Evolutionary conservation across 306 rosid genomes (phyloP), one percentile per base, ranked within the genome.

Genomic region (Casuarina cunninghamiana): DNA sequence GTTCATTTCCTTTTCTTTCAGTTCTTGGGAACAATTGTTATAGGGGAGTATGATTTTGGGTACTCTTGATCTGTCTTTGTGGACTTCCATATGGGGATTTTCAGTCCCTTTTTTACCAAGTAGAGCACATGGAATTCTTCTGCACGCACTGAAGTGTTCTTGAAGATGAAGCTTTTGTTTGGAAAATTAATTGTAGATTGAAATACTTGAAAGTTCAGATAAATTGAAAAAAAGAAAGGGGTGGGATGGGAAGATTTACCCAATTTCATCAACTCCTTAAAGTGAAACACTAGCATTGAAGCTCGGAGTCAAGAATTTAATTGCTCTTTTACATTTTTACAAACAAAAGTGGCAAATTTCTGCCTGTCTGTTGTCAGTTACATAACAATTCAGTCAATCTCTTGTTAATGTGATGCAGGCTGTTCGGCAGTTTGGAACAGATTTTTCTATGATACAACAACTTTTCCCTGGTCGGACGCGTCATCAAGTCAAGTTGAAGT

Each of bases 391-490:
- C 61, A 51, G 80, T 69, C 74, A 65, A 58, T 63, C 15, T 45
- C 38, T 77, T 35, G 38, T 21, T 84, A 16, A 39, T 54, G 55
- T 71, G 50, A 73, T 77, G 43, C 72, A 94, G 96, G 97, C 89
- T 63, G 75, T 94, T 70, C 86, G 82, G 77, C 89, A 88, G 87
- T 88, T 90, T 39, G 97, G 97, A 70, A 80, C 93, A 41, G 94
- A 90, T 87, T 92, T 94, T 86, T 78, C 85, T 74, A 79, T 89
- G 94, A 88, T 94, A 75, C 92, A 89, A 75, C 89, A 82, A 57
- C 89, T 89, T 82, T 94, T 92, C 75, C 97, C 92, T 2, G 82
- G 74, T 80, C 85, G 86, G 83, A 80, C 97, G 32, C 91, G 89
- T 10, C 86, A 71, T 71, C 98, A 94, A 83, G 53, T 94, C 77